Percentiles rank a stretch among this genome's conserved stretches.
Evolutionary conservation across 2,329 filamentous ascomycete species (phyloP).

Genomic region (Pseudogymnoascus sp.): DNA sequence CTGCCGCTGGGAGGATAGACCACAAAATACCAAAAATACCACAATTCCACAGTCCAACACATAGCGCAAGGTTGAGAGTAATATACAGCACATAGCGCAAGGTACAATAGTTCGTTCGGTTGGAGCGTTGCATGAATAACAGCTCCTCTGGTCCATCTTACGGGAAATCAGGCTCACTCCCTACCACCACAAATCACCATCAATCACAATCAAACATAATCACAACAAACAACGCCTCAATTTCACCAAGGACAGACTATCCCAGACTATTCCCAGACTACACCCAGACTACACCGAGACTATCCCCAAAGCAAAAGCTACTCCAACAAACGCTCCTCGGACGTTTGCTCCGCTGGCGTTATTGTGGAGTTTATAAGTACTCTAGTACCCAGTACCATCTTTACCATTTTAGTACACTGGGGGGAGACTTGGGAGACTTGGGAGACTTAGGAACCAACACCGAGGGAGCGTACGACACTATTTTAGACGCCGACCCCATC

Average conservation of each 20-base stretch:
- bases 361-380: not conserved
- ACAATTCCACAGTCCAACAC: not conserved
- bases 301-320: not conserved
- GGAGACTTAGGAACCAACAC: not conserved
- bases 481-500: constrained; percentile 9
- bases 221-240: not conserved
- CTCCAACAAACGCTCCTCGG: not conserved
- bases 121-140: not conserved
- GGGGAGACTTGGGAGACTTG: not conserved
- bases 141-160: not conserved
- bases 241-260: not conserved
- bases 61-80: not conserved
- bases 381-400: not conserved
- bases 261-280: no score
- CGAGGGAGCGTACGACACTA: not conserved
- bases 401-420: no score
- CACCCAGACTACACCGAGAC: not conserved
- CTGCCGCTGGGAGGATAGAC: not conserved
- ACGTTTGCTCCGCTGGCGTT: not conserved
- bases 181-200: not conserved
- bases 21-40: not conserved
- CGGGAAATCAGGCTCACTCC: not conserved
- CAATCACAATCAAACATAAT: not conserved
- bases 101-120: not conserved
- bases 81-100: not conserved